Percentiles rank a stretch among this genome's conserved stretches.
Conservation (phyloP, 352 stramenopile genomes). For the Pythium brachiatum region DNA sequence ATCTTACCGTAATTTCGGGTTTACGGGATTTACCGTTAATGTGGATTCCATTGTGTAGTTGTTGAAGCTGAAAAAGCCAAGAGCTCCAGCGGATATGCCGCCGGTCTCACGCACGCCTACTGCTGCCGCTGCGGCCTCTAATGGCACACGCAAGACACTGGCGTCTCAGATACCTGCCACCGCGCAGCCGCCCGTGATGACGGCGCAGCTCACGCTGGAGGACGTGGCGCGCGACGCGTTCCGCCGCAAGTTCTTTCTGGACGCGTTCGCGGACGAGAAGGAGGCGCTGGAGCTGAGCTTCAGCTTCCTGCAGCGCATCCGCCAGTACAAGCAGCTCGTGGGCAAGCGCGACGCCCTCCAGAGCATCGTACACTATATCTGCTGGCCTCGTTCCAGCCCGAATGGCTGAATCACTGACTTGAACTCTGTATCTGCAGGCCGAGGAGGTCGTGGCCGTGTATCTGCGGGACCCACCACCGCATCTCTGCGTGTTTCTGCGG, state of each 20-base stretch:
- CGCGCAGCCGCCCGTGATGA: not conserved
- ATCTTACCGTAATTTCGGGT: not conserved
- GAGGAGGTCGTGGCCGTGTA: slow-evolving; percentile 44
- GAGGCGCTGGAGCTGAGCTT: slow-evolving; percentile 56
- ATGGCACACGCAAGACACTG: not conserved
- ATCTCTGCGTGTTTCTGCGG: slow-evolving; percentile 25
- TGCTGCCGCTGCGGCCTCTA: not conserved
- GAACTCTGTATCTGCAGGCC: slow-evolving; percentile 26
- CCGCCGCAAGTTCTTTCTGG: slow-evolving; percentile 55
- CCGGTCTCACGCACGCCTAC: not conserved
- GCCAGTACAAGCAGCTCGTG: slow-evolving; percentile 56
- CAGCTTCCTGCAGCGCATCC: slow-evolving; percentile 50
- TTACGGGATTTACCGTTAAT: too few species aligned
- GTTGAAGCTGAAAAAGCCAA: not conserved
- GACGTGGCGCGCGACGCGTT: slow-evolving; percentile 56
- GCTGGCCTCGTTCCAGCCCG: not conserved
- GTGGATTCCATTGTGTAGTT: not conserved
- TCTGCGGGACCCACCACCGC: slow-evolving; percentile 30
- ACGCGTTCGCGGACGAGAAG: slow-evolving; percentile 54
- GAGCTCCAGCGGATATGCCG: not conserved
- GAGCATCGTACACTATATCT: slow-evolving; percentile 29
- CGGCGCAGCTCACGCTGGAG: slow-evolving; percentile 40
- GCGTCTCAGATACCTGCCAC: not conserved
- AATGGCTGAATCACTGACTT: not conserved
- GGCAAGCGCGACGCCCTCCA: slow-evolving; percentile 44